A percentile compares a stretch with the other conserved stretches of the same genome.
phyloP scores from a whole-genome alignment of 1,284 basidiomycete species.

The Gymnopus androsaceus region DNA sequence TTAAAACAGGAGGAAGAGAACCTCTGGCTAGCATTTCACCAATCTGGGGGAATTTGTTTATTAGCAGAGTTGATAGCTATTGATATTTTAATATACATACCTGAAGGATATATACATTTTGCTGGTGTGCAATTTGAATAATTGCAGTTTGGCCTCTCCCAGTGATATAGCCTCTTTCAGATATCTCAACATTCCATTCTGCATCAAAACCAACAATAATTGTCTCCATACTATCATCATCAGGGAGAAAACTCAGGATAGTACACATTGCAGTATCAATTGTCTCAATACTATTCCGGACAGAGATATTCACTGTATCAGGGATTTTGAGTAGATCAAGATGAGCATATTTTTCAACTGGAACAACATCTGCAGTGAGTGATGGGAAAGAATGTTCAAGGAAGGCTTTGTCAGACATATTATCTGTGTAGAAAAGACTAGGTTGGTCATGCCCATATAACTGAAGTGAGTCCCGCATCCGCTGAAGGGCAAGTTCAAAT shows the following conservation, averaged over 20 bases:
- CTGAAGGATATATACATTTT: constrained; percentile 15
- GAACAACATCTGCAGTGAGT: constrained; percentile 1
- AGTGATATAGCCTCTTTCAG: constrained; percentile 10
- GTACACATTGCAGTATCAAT: constrained; percentile 16
- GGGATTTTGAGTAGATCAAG: background rate
- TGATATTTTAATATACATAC: background rate
- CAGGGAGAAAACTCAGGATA: background rate
- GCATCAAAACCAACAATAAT: constrained; percentile 16
- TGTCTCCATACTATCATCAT: background rate
- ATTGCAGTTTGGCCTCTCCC: constrained; percentile 15
- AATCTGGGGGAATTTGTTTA: background rate
- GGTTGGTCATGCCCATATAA: constrained; percentile 14
- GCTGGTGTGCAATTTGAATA: constrained; percentile 12
- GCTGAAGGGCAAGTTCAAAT: background rate
- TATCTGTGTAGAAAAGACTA: constrained; percentile 15
- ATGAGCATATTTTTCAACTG: constrained; percentile 16
- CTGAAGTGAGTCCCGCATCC: background rate
- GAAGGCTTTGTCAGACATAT: constrained; percentile 16
- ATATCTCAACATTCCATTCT: constrained; percentile 18
- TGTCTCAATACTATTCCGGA: background rate
- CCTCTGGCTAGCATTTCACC: background rate
- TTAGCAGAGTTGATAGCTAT: background rate
- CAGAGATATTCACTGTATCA: background rate
- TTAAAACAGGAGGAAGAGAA: background rate
- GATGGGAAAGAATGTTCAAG: constrained; percentile 13